A percentile compares a stretch with the other conserved stretches of the same genome.
phyloP scores from a whole-genome alignment of 2,329 filamentous ascomycete genomes.

The Fusarium sterilihyphosum region DNA sequence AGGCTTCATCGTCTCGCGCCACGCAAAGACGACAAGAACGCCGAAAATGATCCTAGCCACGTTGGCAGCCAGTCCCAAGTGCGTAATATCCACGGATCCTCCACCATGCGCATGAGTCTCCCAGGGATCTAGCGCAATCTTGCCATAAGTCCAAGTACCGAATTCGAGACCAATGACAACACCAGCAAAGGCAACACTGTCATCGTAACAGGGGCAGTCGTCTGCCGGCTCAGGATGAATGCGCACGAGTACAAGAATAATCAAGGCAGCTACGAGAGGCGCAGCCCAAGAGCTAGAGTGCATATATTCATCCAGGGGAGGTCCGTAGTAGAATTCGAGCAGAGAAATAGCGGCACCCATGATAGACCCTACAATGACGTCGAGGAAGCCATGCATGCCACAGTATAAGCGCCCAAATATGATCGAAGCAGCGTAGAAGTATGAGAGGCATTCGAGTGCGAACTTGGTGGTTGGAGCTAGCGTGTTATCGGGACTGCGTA shows the following conservation, averaged over 20 bases:
- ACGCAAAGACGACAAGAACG: constrained; percentile 84
- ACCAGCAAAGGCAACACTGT: constrained; percentile 91
- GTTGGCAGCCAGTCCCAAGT: constrained; percentile 73
- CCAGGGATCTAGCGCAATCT: constrained; percentile 58
- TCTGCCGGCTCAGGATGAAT: constrained; percentile 96
- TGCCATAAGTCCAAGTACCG: constrained; percentile 84
- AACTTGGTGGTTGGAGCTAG: constrained; percentile 68
- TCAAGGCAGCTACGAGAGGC: constrained; percentile 69
- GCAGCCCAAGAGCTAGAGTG: constrained; percentile 71
- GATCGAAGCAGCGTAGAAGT: constrained; percentile 90
- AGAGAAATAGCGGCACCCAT: constrained; percentile 75
- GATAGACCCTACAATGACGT: constrained; percentile 82
- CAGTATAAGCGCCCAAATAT: constrained; percentile 93
- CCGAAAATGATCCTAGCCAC: constrained; percentile 78
- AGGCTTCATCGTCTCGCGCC: constrained; percentile 92
- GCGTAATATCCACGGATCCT: constrained; percentile 71
- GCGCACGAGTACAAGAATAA: constrained; percentile 80
- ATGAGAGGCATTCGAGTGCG: constrained; percentile 74
- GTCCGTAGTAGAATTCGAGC: constrained; percentile 68
- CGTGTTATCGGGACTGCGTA: constrained; percentile 72
- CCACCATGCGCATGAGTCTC: constrained; percentile 55
- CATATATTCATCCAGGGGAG: constrained; percentile 76
- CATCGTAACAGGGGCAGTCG: constrained; percentile 96
- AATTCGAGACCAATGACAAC: constrained; percentile 87
- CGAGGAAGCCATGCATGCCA: constrained; percentile 97